Evolutionary conservation across 2,329 filamentous ascomycete species (phyloP), one percentile per base, ranked within the genome.

Genomic region (Cryphonectria carpinicola): DNA sequence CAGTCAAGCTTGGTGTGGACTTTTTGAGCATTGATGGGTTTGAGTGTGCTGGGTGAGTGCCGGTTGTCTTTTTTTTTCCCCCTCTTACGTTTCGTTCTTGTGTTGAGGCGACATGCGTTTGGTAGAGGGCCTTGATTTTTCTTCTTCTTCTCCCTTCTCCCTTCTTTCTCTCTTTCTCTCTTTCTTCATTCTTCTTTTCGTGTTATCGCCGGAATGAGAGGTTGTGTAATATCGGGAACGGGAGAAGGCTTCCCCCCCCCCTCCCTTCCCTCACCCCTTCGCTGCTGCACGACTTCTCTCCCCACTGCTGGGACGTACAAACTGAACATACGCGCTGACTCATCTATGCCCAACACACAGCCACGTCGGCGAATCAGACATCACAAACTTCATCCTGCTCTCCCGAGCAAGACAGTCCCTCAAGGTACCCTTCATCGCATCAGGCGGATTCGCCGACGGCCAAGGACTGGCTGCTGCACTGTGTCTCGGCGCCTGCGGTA

Each of bases 1-100:
- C 96, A 65, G 88, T 97, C 71, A 97, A 97, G 82, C 90, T 98
- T 54, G 96, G 96, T 74, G 96, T 98, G 5, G 96, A 99, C 82
- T 98, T 99, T 82, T 84, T 99, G 70, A 95, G 92, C 75, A 98
- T 99, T 76, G 96, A 99, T 79, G 96, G 96, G 60, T 98, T 99
- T 79, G 96, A 99, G 82, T 99, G 96, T 83, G 96, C 94, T 60
- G 96, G 87, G 78, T 80, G 74, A 74, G 78, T 77, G 22, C 19
- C 11, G n/a, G 13, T 37, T 22, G 13, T 25, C 22, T 41, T 68
- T 35, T 13, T n/a, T 41, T 68, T 35, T 13, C 13, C 28, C 22
- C 22, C 49, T 61, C 32, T 39, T 62, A 25, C 61, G 13, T 54
- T 46, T 43, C 28, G 35, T 56, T 4, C 28, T 25, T 17, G 5